Evolutionary conservation across 768 basidiomycete species (phyloP).

Genomic region (Lentinula sp.): DNA sequence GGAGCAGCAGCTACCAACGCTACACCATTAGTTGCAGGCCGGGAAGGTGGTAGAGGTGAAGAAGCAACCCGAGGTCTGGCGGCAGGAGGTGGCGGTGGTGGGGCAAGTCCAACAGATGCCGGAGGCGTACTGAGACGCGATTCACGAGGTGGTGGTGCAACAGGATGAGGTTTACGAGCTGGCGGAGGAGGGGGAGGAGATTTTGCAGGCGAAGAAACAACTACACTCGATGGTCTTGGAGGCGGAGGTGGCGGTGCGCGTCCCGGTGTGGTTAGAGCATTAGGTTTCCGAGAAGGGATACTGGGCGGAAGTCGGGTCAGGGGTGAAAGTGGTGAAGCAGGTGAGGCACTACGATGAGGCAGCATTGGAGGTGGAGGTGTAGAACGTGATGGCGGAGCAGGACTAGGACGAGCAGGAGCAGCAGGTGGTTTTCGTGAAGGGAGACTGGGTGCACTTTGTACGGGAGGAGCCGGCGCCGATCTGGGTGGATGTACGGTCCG

Average conservation of each 20-base stretch:
- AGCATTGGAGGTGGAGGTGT: constrained; percentile 19
- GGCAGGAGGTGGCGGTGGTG: constrained; percentile 21
- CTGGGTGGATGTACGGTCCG: constrained; percentile 25
- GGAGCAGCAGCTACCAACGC: constrained; percentile 28
- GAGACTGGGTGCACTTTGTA: neutral
- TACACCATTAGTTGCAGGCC: constrained; percentile 13
- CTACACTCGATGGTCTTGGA: constrained; percentile 29
- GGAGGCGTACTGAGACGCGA: constrained; percentile 18
- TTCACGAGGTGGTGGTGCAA: constrained; percentile 21
- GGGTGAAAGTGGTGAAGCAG: constrained; percentile 15
- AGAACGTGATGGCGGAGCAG: constrained; percentile 17
- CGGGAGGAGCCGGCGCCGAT: constrained; percentile 24
- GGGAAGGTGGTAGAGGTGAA: constrained; percentile 4
- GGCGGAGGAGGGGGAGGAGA: constrained; percentile 39
- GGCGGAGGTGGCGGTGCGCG: constrained; percentile 39
- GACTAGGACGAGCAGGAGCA: constrained; percentile 14
- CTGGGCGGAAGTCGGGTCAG: constrained; percentile 21
- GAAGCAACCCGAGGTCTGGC: constrained; percentile 14
- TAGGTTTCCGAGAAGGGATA: constrained; percentile 27
- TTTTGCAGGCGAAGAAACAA: constrained; percentile 16
- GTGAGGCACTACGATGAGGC: constrained; percentile 20
- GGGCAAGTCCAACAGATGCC: constrained; percentile 21
- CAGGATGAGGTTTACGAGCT: constrained; percentile 17
- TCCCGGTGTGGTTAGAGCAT: constrained; percentile 28
- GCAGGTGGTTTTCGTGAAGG: constrained; percentile 16